Evolutionary conservation across 2,329 filamentous ascomycete species (phyloP).

Genomic region (Daldinia sp.): DNA sequence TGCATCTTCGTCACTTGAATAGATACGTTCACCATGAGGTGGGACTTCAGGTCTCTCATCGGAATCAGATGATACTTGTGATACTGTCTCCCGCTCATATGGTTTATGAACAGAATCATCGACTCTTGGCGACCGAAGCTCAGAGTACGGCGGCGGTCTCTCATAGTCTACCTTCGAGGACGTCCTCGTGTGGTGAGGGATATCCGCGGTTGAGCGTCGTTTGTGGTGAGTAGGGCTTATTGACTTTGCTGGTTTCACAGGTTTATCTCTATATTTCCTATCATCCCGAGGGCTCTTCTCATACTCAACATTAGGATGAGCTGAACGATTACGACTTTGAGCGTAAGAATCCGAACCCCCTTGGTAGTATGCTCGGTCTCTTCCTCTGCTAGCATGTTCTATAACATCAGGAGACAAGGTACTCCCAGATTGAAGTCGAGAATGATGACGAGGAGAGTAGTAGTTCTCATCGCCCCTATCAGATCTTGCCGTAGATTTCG

Average conservation of each 20-base stretch:
- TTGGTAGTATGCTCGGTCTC: constrained; percentile 49
- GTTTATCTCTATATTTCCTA: constrained; percentile 43
- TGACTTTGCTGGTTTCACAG: constrained; percentile 37
- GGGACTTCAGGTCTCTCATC: constrained; percentile 42
- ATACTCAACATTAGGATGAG: constrained; percentile 42
- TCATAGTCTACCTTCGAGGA: constrained; percentile 44
- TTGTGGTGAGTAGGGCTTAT: constrained; percentile 46
- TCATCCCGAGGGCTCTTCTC: constrained; percentile 42
- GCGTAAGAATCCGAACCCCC: constrained; percentile 43
- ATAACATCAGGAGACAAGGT: constrained; percentile 62
- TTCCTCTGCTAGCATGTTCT: constrained; percentile 50
- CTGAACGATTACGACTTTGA: constrained; percentile 42
- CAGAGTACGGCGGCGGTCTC: constrained; percentile 38
- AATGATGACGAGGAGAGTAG: constrained; percentile 49
- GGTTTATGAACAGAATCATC: constrained; percentile 40
- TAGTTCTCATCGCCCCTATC: constrained; percentile 52
- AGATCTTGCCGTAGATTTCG: constrained; percentile 46
- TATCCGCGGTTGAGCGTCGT: constrained; percentile 45
- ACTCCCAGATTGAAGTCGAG: constrained; percentile 52
- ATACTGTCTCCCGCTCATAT: constrained; percentile 44
- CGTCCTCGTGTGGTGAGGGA: constrained; percentile 42
- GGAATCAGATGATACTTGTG: constrained; percentile 42
- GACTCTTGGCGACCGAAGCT: constrained; percentile 37
- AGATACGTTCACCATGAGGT: constrained; percentile 44
- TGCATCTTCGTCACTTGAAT: constrained; percentile 52